Evolutionary conservation across 2,329 filamentous ascomycete species (phyloP).

Genomic region (Capronia epimyces): DNA sequence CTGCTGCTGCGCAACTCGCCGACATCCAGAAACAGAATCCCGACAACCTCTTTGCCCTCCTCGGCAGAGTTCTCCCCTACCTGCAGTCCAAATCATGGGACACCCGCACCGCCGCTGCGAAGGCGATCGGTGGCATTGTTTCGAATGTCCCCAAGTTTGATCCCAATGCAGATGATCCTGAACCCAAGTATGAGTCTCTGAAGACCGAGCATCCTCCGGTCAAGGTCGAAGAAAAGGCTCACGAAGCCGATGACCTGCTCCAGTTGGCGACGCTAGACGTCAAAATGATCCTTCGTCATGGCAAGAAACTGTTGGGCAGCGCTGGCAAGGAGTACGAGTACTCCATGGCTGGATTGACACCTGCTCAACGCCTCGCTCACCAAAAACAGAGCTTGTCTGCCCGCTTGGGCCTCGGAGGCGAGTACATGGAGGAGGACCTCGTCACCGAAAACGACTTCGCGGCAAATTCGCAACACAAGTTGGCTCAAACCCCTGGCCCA

Average conservation of each 20-base stretch:
- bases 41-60: slow-evolving; percentile 91
- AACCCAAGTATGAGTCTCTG: slow-evolving; percentile 48
- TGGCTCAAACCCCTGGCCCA: slow-evolving; percentile 35
- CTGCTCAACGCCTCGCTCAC: slow-evolving; percentile 71
- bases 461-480: slow-evolving; percentile 43
- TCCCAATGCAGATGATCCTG: slow-evolving; percentile 69
- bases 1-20: slow-evolving; percentile 90
- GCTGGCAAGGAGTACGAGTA: slow-evolving; percentile 79
- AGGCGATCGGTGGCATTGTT: slow-evolving; percentile 89
- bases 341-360: slow-evolving; percentile 72
- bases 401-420: slow-evolving; percentile 76
- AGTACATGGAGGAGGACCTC: slow-evolving; percentile 79
- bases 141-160: slow-evolving; percentile 83
- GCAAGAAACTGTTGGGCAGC: slow-evolving; percentile 76
- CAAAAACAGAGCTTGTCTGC: slow-evolving; percentile 83
- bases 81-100: slow-evolving; percentile 95
- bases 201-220: slow-evolving; percentile 39
- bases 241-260: slow-evolving; percentile 57
- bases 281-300: slow-evolving; percentile 70
- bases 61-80: slow-evolving; percentile 92
- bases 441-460: slow-evolving; percentile 60
- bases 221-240: slow-evolving; percentile 37
- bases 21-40: slow-evolving; percentile 98
- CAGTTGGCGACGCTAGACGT: slow-evolving; percentile 72
- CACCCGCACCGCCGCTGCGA: slow-evolving; percentile 85